A percentile compares a stretch with the other conserved stretches of the same genome.
These are phyloP conservation scores for Russula vinacea DNA, from an alignment of 768 basidiomycete species.

Conservation along the genomic window DNA sequence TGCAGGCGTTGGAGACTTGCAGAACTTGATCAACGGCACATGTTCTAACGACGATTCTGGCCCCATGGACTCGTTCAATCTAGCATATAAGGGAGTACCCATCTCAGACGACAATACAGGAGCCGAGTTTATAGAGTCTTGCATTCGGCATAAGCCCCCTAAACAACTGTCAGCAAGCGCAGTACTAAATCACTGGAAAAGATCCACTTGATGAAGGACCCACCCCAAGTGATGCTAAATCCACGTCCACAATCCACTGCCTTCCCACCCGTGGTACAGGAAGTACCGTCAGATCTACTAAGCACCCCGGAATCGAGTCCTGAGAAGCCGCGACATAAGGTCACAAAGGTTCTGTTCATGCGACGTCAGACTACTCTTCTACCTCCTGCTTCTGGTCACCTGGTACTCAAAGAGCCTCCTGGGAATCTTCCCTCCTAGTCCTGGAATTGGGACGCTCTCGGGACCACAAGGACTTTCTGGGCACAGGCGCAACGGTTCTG, in stretches of 20 bases:
- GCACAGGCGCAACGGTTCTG: constrained; percentile 5
- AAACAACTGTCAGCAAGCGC: not conserved
- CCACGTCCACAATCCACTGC: not conserved
- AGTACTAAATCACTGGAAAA: not conserved
- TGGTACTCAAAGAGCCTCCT: not conserved
- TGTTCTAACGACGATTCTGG: not conserved
- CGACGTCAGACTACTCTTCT: constrained; percentile 4
- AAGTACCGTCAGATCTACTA: not conserved
- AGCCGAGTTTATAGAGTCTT: not conserved
- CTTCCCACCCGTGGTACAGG: not conserved
- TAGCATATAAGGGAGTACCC: not conserved
- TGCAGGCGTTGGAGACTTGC: constrained; percentile 6
- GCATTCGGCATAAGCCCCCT: not conserved
- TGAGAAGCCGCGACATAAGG: not conserved
- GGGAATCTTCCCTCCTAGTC: not conserved
- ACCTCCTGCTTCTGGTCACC: not conserved
- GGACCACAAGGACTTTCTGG: not conserved
- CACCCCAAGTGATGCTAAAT: not conserved
- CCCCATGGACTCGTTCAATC: not conserved
- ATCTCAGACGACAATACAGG: not conserved
- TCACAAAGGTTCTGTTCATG: constrained; percentile 10
- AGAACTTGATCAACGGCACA: not conserved
- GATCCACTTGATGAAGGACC: not conserved
- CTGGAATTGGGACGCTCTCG: not conserved
- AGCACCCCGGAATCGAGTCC: constrained; percentile 18